Evolutionary conservation across 169 alveolate genomes (phyloP).

Genomic region (Eimeria sp.): DNA sequence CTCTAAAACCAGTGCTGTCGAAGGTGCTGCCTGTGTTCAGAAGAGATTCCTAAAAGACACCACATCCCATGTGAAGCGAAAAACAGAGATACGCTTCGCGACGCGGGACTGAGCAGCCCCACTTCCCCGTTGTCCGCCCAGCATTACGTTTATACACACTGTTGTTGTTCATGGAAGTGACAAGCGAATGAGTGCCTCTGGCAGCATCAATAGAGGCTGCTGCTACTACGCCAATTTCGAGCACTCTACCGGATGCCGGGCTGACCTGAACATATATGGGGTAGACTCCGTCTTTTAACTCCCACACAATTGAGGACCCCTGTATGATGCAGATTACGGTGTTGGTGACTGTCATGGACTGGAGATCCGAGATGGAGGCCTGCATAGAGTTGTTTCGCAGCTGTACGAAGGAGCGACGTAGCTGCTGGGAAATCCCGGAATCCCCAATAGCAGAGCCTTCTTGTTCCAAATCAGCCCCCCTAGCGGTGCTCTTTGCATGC

Average conservation of each 20-base stretch:
- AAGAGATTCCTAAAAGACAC: constrained; percentile 83
- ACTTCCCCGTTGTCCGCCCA: neutral
- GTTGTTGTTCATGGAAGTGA: neutral
- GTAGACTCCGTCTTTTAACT: constrained; percentile 84
- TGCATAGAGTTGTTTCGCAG: neutral
- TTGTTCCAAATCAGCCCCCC: neutral
- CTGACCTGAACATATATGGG: constrained; percentile 88
- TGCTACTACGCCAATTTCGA: neutral
- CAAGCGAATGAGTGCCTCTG: neutral
- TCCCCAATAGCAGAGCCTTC: neutral
- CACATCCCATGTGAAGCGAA: neutral
- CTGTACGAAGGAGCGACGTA: neutral
- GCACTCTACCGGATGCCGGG: neutral
- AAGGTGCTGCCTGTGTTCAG: constrained; percentile 86
- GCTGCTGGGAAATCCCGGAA: neutral
- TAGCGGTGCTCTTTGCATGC: neutral
- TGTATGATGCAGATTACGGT: constrained; percentile 68
- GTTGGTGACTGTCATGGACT: constrained; percentile 69
- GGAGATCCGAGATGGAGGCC: neutral
- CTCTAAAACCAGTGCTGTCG: constrained; percentile 80
- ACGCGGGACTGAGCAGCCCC: neutral
- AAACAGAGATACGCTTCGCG: neutral
- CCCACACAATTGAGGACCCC: constrained; percentile 82
- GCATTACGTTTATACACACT: neutral
- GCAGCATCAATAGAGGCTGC: neutral